Base-by-base conservation (phyloP, 2,329 filamentous ascomycete genomes). In the Hymenoscyphus albidus region DNA sequence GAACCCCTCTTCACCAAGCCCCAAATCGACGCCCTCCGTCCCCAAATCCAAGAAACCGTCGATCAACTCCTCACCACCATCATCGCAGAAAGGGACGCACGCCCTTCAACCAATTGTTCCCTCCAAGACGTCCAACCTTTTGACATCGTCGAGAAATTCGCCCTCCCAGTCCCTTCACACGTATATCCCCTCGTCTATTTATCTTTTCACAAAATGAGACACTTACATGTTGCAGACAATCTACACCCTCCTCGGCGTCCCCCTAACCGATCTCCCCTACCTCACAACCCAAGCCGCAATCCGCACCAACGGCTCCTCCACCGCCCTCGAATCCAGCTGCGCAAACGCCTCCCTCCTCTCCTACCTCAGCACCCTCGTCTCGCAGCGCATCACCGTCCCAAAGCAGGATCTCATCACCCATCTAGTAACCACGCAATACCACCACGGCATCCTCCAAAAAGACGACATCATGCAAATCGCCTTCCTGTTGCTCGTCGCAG, bases 401-500 rank as follows among this genome's bases (percentile, higher is more conserved):
- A 75, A 78, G 67, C 70, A 80, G 12, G 81, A 83, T 63, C 70
- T 83, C 5, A 79, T 83, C 68, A 81, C 78, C 73, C 78, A 78
- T 32, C 75, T 72, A 31, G 70, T 72, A 2, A 66, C n/a, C 12
- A 63, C 65, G 63, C 70, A 71, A 65, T 67, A 76, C 55, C 71
- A 70, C 12, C 72, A 71, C 3, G 75, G 76, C 3, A 65, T 76
- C 62, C 68, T 78, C 18, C 61, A 69, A 13, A 72, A 71, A 63
- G 65, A 63, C n/a, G 68, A 71, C 58, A 68, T 68, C 4, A 60
- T 82, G 0, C 79, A 81, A 63, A 80, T 83, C 58, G 79, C 81
- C 0, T 83, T 83, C 69, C 71, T 83, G 7, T 74, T 83, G 5
- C 76, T 83, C 1, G 80, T 82, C 1, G 81, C 81, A 0, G 81